Evolutionary conservation across 1,284 basidiomycete genomes (phyloP).

Genomic region (Golubevia sp.): DNA sequence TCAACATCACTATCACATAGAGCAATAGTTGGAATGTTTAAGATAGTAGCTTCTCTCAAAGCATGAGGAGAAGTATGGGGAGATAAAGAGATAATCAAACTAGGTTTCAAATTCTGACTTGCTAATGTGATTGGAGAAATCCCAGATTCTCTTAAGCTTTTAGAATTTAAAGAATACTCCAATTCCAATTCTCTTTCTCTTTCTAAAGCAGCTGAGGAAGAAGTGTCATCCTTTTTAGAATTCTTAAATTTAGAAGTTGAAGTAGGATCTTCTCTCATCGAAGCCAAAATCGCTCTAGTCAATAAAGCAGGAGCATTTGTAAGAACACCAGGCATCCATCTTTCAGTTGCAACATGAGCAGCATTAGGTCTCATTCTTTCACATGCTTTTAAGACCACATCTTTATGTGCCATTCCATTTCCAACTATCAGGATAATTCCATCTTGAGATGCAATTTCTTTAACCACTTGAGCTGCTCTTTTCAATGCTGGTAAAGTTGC

Average conservation of each 20-base stretch:
- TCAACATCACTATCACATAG: too few relatives aligned
- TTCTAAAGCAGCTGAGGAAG: too few relatives aligned
- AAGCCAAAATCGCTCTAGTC: slow-evolving; percentile 41
- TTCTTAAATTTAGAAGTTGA: too few relatives aligned
- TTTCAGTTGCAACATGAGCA: slow-evolving; percentile 76
- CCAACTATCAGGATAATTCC: slow-evolving; percentile 90
- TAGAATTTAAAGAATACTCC: too few relatives aligned
- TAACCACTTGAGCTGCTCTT: slow-evolving; percentile 83
- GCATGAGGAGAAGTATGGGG: too few relatives aligned
- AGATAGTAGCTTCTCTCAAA: too few relatives aligned
- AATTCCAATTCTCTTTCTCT: not conserved
- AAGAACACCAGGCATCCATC: slow-evolving; percentile 91
- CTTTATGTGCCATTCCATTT: slow-evolving; percentile 77
- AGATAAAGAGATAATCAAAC: too few relatives aligned
- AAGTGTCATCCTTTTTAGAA: too few relatives aligned
- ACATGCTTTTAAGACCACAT: slow-evolving; percentile 78
- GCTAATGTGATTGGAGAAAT: slow-evolving; percentile 7
- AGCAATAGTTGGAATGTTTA: too few relatives aligned
- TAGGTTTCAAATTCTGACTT: too few relatives aligned
- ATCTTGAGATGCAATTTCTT: slow-evolving; percentile 78
- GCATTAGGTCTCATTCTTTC: slow-evolving; percentile 75
- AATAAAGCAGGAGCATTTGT: slow-evolving; percentile 78
- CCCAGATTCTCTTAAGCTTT: too few relatives aligned
- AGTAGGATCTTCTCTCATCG: slow-evolving; percentile 5
- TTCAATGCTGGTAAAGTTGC: slow-evolving; percentile 84